A percentile compares a stretch with the other conserved stretches of the same genome.
These are phyloP conservation scores for Rhypophila decipiens DNA, from an alignment of 495 filamentous ascomycete species.

Conservation along the genomic window DNA sequence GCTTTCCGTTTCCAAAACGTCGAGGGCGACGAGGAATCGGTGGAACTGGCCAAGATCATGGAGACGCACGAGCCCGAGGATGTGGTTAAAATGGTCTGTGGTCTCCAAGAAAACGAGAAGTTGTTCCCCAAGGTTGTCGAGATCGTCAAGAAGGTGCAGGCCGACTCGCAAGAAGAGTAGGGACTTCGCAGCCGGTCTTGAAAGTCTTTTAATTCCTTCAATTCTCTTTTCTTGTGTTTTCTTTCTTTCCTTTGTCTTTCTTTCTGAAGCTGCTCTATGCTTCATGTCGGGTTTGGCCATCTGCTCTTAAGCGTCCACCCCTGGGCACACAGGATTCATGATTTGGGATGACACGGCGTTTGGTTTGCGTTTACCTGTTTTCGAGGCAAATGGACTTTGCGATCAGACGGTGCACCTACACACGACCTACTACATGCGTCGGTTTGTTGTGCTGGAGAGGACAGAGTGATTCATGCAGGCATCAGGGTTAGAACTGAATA, in stretches of 20 bases:
- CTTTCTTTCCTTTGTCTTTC: background rate
- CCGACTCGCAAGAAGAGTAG: slow-evolving; percentile 36
- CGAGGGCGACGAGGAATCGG: slow-evolving; percentile 78
- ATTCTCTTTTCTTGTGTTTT: background rate
- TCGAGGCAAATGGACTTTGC: background rate
- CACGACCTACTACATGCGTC: too few relatives aligned
- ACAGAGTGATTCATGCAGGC: too few relatives aligned
- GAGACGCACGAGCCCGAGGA: slow-evolving; percentile 60
- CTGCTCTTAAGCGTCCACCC: slow-evolving; percentile 1
- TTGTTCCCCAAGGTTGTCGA: slow-evolving; percentile 65
- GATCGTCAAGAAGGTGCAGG: slow-evolving; percentile 74
- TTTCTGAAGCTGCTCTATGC: background rate
- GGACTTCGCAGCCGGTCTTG: background rate
- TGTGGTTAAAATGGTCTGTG: slow-evolving; percentile 65
- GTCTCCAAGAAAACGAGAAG: slow-evolving; percentile 63
- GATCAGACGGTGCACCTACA: too few relatives aligned
- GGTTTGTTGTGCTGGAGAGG: too few relatives aligned
- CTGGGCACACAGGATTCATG: background rate
- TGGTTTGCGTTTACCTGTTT: background rate
- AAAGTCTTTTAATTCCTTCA: background rate
- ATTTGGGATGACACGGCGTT: slow-evolving; percentile 1
- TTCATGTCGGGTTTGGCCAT: background rate
- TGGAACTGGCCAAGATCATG: slow-evolving; percentile 75
- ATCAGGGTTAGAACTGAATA: too few relatives aligned
- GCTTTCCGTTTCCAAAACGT: slow-evolving; percentile 91